phyloP scores from a whole-genome alignment of 2,329 filamentous ascomycete species.

The Phialocephala subalpina region DNA sequence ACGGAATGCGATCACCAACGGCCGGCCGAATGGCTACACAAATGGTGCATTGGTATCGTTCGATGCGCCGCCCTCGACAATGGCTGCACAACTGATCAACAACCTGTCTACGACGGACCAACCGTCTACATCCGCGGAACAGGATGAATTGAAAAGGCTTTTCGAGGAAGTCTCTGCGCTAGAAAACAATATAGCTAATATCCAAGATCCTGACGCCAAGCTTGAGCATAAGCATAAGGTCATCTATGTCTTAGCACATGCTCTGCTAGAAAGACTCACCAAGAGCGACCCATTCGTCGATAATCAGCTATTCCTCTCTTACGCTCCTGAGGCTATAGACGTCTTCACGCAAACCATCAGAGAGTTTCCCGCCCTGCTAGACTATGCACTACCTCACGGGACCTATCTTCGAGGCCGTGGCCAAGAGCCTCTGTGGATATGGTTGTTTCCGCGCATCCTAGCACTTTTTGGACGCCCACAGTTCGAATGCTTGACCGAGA shows the following conservation, averaged over 20 bases:
- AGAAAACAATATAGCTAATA: slow-evolving; percentile 60
- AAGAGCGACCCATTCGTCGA: slow-evolving; percentile 74
- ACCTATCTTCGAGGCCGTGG: slow-evolving; percentile 59
- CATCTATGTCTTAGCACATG: slow-evolving; percentile 82
- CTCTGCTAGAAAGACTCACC: slow-evolving; percentile 75
- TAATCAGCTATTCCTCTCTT: slow-evolving; percentile 61
- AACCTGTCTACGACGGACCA: slow-evolving; percentile 74
- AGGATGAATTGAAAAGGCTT: slow-evolving; percentile 78
- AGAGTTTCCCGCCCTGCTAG: slow-evolving; percentile 76
- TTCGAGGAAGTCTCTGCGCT: slow-evolving; percentile 65
- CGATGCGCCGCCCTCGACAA: slow-evolving; percentile 73
- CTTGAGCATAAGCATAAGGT: slow-evolving; percentile 83
- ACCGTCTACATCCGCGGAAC: slow-evolving; percentile 69
- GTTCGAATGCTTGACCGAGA: slow-evolving; percentile 55
- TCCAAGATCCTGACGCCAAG: slow-evolving; percentile 65
- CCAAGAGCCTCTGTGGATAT: slow-evolving; percentile 69
- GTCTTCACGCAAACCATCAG: slow-evolving; percentile 79
- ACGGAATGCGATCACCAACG: slow-evolving; percentile 22
- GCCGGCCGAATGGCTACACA: slow-evolving; percentile 25
- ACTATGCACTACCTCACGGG: slow-evolving; percentile 51
- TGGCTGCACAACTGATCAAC: slow-evolving; percentile 87
- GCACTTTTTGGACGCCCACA: slow-evolving; percentile 61
- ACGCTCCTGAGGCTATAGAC: slow-evolving; percentile 76
- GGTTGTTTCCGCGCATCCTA: slow-evolving; percentile 67
- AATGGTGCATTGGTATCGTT: slow-evolving; percentile 30